Base-by-base conservation (phyloP, 1,284 basidiomycete genomes). In the Schizophyllum amplum region DNA sequence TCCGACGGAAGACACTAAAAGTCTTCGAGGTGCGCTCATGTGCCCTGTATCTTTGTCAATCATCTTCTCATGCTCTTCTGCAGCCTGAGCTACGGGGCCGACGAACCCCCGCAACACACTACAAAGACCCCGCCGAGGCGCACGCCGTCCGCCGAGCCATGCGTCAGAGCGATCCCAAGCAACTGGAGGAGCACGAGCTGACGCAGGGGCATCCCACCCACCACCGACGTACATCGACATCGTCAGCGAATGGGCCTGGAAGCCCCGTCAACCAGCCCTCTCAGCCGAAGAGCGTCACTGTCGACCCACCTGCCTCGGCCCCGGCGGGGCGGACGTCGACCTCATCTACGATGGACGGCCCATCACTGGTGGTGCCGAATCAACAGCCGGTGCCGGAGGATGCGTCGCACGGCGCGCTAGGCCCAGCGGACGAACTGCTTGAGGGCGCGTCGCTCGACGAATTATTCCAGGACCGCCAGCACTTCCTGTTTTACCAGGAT, bases 401-500 rank as follows among this genome's bases (percentile, higher is more conserved):
- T 33, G 27, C 27, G 27, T 33, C 27, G 27, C 27, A 33, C 13
- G 27, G 27, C 27, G 27, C 27, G 27, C 27, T 33, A 33, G 27
- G 27, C 6, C 27, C 27, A 13, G 13, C 27, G 27, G 27, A 33
- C 27, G 27, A 33, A 6, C 6, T 33, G 27, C 27, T 33, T 33
- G 27, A 56, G n/a, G 27, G 27, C 27, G 27, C 27, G 27, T 33
- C 27, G 6, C 13, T 33, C 6, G 72, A 73, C 53, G 69, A 67
- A 51, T 81, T 84, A 60, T 81, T 74, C 59, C 83, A 82, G 51
- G 93, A 97, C 65, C 81, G 92, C 23, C 81, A 86, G 52, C 83
- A 93, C 61, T 94, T 96, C 69, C 71, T 97, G 42, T 99, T 98
- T 72, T 98, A 98, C 68, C 92, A 96, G 67, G 94, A 99, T 68